Conservation (phyloP, 257 asterid genomes). For the Hygrophila difformis region DNA sequence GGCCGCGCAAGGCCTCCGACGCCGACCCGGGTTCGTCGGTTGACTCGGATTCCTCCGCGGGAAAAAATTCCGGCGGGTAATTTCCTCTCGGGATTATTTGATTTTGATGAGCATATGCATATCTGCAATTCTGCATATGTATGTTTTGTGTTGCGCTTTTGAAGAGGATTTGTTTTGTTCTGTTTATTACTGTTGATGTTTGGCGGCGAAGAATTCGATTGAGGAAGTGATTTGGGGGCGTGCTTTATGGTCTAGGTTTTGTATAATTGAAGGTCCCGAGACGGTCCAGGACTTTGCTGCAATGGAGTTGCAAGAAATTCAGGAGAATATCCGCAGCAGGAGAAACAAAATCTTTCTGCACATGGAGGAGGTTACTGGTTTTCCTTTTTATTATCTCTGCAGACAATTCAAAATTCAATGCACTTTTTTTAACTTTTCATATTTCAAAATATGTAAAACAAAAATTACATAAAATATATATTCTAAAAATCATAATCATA, state of each 20-base stretch:
- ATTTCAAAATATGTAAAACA: too few species aligned
- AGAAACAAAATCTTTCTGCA: conserved; percentile 85
- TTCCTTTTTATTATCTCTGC: too few species aligned
- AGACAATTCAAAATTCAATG: too few species aligned
- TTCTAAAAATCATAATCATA: too few species aligned
- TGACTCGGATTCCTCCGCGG: conserved; percentile 39
- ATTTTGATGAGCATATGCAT: conserved; percentile 13
- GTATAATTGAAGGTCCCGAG: conserved; percentile 97
- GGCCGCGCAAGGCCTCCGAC: conserved; percentile 55
- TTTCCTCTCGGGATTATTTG: background rate
- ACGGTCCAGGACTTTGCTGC: conserved; percentile 77
- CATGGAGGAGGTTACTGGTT: conserved; percentile 81
- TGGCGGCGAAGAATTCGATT: background rate
- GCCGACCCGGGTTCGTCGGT: conserved; percentile 47
- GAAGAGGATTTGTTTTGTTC: too few species aligned
- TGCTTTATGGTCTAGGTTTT: conserved; percentile 50
- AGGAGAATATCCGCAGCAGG: conserved; percentile 82
- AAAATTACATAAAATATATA: too few species aligned
- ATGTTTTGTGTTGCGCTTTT: background rate
- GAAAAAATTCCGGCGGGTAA: conserved; percentile 41
- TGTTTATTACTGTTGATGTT: background rate
- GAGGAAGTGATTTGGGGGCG: background rate
- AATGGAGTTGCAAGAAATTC: conserved; percentile 87
- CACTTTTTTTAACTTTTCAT: too few species aligned
- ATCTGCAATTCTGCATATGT: background rate